Percentiles rank a stretch among this genome's conserved stretches.
phyloP scores from a whole-genome alignment of 345 rosid genomes.

The Salix suchowensis region DNA sequence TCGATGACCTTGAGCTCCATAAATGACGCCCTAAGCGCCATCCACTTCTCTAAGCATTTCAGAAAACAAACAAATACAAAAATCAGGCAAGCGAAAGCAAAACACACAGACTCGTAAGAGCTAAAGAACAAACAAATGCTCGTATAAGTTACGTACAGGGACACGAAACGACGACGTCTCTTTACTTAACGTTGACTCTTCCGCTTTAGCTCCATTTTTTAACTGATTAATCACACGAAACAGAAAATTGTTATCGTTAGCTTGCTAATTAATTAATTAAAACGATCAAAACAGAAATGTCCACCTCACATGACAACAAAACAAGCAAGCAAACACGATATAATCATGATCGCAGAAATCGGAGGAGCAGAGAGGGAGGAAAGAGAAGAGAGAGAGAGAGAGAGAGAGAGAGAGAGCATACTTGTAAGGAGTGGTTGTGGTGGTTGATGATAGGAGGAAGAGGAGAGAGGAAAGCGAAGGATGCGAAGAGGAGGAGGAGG shows the following conservation, averaged over 20 bases:
- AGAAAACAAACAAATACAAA: background rate
- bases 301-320: background rate
- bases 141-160: constrained; percentile 42
- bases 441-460: constrained; percentile 44
- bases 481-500: constrained; percentile 50
- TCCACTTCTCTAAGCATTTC: constrained; percentile 40
- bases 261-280: background rate
- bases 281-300: background rate
- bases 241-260: background rate
- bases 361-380: background rate
- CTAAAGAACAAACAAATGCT: background rate
- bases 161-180: constrained; percentile 31
- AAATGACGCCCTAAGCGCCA: constrained; percentile 45
- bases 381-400: background rate
- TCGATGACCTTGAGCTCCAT: constrained; percentile 64
- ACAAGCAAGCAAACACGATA: background rate
- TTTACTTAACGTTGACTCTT: constrained; percentile 20
- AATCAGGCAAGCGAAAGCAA: background rate
- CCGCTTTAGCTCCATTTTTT: constrained; percentile 16
- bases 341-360: background rate
- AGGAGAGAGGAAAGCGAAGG: constrained; percentile 39
- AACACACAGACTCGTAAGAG: background rate
- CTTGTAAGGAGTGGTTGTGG: constrained; percentile 25
- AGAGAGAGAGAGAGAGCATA: constrained; percentile 5
- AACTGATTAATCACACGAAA: constrained; percentile 22